Percentiles rank a stretch among this genome's conserved stretches.
Evolutionary conservation across 2,329 filamentous ascomycete genomes (phyloP).

Genomic region (Diaporthe sp.): DNA sequence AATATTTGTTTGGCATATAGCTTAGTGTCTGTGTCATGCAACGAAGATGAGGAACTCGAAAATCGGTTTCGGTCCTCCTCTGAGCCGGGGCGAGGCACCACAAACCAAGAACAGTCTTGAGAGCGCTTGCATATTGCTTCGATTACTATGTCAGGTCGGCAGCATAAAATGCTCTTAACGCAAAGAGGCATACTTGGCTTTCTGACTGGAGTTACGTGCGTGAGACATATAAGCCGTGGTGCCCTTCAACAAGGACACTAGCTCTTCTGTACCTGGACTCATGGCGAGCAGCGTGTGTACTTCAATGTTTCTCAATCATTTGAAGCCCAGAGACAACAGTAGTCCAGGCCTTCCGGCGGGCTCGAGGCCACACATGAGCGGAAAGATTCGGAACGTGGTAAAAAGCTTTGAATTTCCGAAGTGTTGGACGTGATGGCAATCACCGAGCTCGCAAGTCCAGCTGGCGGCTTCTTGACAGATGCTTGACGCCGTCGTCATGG

Average conservation of each 20-base stretch:
- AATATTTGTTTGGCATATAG: neutral
- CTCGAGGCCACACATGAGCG: neutral
- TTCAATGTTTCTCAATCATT: neutral
- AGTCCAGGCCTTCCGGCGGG: neutral
- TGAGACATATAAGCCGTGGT: neutral
- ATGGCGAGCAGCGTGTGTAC: neutral
- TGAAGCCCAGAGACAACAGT: neutral
- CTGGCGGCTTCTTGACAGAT: neutral
- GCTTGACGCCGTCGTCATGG: neutral
- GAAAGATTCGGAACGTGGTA: neutral
- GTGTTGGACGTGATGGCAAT: neutral
- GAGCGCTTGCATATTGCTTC: neutral
- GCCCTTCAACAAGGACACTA: neutral
- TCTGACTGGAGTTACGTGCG: too few species aligned
- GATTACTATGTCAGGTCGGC: neutral
- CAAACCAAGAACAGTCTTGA: neutral
- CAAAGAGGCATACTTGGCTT: neutral
- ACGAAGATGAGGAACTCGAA: neutral
- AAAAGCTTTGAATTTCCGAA: neutral
- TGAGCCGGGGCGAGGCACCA: neutral
- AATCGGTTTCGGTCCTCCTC: neutral
- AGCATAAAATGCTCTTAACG: neutral
- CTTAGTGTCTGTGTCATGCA: neutral
- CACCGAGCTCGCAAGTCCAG: neutral
- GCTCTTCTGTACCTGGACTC: neutral